phyloP scores from a whole-genome alignment of 257 asterid species.

The Capsicum pubescens region DNA sequence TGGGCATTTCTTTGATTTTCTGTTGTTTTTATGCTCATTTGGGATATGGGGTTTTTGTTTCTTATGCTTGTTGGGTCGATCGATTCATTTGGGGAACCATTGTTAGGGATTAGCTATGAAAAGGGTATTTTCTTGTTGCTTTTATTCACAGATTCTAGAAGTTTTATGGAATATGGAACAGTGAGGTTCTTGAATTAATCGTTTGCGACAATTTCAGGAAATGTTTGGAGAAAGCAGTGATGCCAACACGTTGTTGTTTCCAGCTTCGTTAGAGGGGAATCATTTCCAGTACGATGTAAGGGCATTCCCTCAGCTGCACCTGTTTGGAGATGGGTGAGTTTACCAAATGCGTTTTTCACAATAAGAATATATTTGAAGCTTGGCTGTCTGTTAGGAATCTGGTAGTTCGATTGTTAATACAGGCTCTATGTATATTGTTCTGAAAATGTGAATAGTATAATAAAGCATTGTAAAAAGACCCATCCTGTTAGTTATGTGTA shows the following conservation, averaged over 20 bases:
- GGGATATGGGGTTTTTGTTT: not conserved
- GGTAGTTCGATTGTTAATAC: not conserved
- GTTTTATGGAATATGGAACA: not conserved
- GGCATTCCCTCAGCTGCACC: conserved; percentile 66
- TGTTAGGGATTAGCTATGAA: not conserved
- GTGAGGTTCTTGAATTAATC: conserved; percentile 34
- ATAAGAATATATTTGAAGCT: not conserved
- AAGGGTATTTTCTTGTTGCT: not conserved
- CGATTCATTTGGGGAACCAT: not conserved
- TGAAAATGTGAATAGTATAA: not conserved
- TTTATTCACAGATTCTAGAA: not conserved
- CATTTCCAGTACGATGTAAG: conserved; percentile 45
- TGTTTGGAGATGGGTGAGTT: conserved; percentile 69
- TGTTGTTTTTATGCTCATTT: not conserved
- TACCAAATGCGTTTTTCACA: not conserved
- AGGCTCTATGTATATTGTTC: not conserved
- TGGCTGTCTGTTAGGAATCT: not conserved
- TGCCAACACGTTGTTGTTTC: conserved; percentile 44
- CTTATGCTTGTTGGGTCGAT: not conserved
- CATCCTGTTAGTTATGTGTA: not conserved
- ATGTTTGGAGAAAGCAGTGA: conserved; percentile 67
- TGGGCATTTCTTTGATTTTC: not conserved
- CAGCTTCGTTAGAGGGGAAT: conserved; percentile 53
- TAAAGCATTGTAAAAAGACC: conserved; percentile 4
- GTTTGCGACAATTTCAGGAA: conserved; percentile 44